Percentiles rank a stretch among this genome's conserved stretches.
phyloP scores from a whole-genome alignment of 768 basidiomycete species.

The Hemileccinum impolitum region DNA sequence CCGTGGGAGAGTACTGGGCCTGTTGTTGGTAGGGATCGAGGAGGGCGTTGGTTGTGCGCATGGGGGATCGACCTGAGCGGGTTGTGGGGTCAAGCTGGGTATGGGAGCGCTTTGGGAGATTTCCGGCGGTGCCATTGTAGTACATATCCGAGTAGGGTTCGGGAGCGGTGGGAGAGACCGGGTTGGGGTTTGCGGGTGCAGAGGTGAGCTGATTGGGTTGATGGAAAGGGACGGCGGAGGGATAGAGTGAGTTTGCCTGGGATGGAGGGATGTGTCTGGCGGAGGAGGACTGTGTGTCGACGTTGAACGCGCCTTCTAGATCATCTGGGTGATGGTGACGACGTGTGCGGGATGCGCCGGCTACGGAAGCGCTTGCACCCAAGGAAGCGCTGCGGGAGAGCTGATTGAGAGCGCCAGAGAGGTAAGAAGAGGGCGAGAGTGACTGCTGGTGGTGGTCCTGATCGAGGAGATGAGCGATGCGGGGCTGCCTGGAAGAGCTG shows the following conservation, averaged over 20 bases:
- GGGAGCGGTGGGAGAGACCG: slow-evolving; percentile 35
- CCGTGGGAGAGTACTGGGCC: slow-evolving; percentile 54
- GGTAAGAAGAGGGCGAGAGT: slow-evolving; percentile 45
- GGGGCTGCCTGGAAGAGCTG: slow-evolving; percentile 49
- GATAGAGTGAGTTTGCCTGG: slow-evolving; percentile 51
- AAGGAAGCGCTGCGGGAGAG: slow-evolving; percentile 69
- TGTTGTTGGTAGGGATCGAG: slow-evolving; percentile 74
- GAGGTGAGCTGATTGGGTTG: slow-evolving; percentile 40
- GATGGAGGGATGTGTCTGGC: slow-evolving; percentile 26
- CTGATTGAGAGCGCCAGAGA: slow-evolving; percentile 48
- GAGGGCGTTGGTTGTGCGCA: slow-evolving; percentile 51
- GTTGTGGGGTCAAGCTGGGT: slow-evolving; percentile 52
- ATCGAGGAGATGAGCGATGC: slow-evolving; percentile 65
- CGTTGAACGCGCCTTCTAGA: slow-evolving; percentile 52
- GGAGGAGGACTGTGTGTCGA: slow-evolving; percentile 26
- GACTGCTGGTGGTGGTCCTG: slow-evolving; percentile 52
- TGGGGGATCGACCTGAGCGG: slow-evolving; percentile 58
- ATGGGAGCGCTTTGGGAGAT: slow-evolving; percentile 54
- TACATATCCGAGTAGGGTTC: slow-evolving; percentile 62
- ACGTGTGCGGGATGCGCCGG: slow-evolving; percentile 45
- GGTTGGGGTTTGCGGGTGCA: slow-evolving; percentile 30
- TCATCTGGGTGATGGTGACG: slow-evolving; percentile 72
- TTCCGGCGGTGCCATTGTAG: slow-evolving; percentile 47
- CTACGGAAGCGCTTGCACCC: slow-evolving; percentile 42
- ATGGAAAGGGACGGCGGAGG: slow-evolving; percentile 56